Percentiles rank a stretch among this genome's conserved stretches.
Evolutionary conservation across 192 early-diverging fungal genomes (phyloP).

Genomic region (Dissophora globulifera): DNA sequence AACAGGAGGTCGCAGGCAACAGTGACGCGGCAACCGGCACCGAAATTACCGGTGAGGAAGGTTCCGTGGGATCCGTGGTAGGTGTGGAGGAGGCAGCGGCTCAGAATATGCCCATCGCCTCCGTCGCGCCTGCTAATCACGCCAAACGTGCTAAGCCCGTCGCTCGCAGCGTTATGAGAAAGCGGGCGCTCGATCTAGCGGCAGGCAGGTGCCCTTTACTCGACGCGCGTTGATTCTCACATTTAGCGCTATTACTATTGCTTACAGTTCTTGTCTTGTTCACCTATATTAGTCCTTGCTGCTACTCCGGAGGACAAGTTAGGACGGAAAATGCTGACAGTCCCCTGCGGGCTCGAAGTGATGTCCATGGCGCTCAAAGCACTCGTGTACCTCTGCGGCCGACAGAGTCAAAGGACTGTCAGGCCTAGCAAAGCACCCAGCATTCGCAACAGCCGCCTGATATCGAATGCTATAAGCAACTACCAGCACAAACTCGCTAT

Average conservation of each 20-base stretch:
- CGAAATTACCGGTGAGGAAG: too few species aligned
- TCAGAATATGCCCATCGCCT: too few species aligned
- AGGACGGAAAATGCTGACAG: neutral
- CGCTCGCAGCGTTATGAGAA: too few species aligned
- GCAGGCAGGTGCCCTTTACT: too few species aligned
- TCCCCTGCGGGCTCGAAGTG: neutral
- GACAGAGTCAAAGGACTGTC: neutral
- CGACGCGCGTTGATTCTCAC: too few species aligned
- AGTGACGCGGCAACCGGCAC: too few species aligned
- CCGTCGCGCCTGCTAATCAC: too few species aligned
- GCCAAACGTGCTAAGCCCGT: too few species aligned
- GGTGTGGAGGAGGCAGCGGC: too few species aligned
- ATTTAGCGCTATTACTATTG: neutral
- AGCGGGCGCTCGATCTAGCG: neutral
- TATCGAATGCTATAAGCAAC: neutral
- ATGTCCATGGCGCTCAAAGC: conserved; percentile 2
- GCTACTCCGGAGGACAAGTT: neutral
- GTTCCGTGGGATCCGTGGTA: too few species aligned
- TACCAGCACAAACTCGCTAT: neutral
- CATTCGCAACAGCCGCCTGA: neutral
- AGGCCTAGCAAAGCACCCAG: neutral
- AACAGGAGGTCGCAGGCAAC: too few species aligned
- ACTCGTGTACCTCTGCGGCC: neutral
- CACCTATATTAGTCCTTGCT: too few species aligned
- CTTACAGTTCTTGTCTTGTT: neutral